Conservation (phyloP, 2,329 filamentous ascomycete genomes). For the Akanthomyces lecanii region DNA sequence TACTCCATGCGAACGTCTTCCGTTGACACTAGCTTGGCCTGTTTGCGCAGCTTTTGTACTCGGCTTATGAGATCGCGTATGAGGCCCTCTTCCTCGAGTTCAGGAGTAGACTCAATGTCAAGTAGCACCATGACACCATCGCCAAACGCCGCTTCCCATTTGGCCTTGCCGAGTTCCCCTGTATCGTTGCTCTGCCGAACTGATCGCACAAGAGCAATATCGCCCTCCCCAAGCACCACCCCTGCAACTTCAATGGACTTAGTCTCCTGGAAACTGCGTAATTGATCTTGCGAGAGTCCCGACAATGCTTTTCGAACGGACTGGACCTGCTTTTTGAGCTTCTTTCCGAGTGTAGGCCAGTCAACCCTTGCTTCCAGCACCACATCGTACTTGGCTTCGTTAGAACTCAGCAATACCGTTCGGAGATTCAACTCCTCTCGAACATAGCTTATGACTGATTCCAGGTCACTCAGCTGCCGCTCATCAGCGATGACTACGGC, state of each 20-base stretch:
- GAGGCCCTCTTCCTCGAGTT: constrained; percentile 75
- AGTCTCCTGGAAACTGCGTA: constrained; percentile 61
- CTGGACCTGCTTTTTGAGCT: constrained; percentile 83
- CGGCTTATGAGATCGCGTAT: constrained; percentile 83
- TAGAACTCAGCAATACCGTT: constrained; percentile 71
- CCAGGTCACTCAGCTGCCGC: constrained; percentile 69
- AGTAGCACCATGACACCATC: constrained; percentile 69
- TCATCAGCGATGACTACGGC: constrained; percentile 79
- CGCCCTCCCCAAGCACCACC: not conserved
- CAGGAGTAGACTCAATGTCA: constrained; percentile 68
- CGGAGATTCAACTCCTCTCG: constrained; percentile 80
- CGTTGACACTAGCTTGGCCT: constrained; percentile 75
- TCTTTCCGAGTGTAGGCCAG: constrained; percentile 86
- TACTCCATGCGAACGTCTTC: constrained; percentile 91
- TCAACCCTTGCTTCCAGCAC: constrained; percentile 78
- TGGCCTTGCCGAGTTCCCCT: not conserved
- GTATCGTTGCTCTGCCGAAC: not conserved
- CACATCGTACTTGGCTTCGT: constrained; percentile 80
- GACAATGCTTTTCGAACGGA: constrained; percentile 83
- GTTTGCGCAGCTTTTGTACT: constrained; percentile 82
- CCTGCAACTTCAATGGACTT: not conserved
- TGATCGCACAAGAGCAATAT: constrained; percentile 4
- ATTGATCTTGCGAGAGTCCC: constrained; percentile 61
- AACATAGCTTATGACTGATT: constrained; percentile 74
- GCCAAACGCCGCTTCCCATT: constrained; percentile 25